Evolutionary conservation across 1,139 yeast genomes (phyloP).

Genomic region (Diutina mesorugosa): DNA sequence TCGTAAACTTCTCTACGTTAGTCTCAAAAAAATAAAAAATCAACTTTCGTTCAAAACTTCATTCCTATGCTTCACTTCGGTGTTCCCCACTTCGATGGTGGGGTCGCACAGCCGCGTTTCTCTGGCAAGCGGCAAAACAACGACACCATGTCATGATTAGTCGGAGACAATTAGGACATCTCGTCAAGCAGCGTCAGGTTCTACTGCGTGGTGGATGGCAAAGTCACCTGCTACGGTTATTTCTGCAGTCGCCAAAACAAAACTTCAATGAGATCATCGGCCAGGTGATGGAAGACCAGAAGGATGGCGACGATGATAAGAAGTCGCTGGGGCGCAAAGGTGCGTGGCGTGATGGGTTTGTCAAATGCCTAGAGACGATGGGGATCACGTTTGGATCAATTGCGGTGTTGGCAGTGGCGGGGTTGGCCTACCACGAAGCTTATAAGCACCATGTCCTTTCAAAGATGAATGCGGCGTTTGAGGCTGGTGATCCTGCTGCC

Average conservation of each 20-base stretch:
- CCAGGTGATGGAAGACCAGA: not conserved
- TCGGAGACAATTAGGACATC: not conserved
- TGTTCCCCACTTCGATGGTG: not conserved
- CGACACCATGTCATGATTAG: not conserved
- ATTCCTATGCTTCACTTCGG: not conserved
- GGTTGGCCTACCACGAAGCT: conserved; percentile 51
- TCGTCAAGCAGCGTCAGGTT: not conserved
- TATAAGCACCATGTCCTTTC: conserved; percentile 48
- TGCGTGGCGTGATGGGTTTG: conserved; percentile 11
- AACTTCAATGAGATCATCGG: not conserved
- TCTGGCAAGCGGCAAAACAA: not conserved
- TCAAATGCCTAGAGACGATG: conserved; percentile 58
- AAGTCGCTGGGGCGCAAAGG: not conserved
- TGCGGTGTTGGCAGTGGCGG: conserved; percentile 60
- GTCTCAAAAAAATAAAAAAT: no score
- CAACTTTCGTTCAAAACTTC: not conserved
- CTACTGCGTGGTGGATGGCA: not conserved
- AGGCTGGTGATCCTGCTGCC: conserved; percentile 54
- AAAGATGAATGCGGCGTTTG: conserved; percentile 59
- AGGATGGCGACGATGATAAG: not conserved
- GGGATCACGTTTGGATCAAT: conserved; percentile 69
- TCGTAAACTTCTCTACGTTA: no score
- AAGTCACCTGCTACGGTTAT: not conserved
- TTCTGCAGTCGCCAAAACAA: not conserved
- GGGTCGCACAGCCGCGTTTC: not conserved